These are phyloP conservation scores for Cutaneotrichosporon dermatis DNA, from an alignment of 1,284 basidiomycete species.

Conservation along the genomic window DNA sequence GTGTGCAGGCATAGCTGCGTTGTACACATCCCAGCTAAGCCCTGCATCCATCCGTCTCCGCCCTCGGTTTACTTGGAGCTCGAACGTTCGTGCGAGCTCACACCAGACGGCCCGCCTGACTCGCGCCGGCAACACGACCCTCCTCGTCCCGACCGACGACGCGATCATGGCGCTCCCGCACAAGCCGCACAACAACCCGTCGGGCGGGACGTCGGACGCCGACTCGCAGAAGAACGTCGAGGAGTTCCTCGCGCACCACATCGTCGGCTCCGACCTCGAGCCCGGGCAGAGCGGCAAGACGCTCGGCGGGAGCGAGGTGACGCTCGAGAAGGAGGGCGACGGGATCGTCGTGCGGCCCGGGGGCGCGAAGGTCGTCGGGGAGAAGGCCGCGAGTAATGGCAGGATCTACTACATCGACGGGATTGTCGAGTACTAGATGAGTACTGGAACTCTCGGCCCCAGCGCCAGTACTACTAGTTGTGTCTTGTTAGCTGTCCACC, in stretches of 20 bases:
- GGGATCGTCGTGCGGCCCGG: constrained; percentile 37
- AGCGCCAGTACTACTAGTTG: no score
- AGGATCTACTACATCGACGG: constrained; percentile 40
- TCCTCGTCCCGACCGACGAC: constrained; percentile 44
- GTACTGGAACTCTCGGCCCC: no score
- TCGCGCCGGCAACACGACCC: constrained; percentile 29
- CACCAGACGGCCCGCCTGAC: constrained; percentile 23
- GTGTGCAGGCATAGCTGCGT: no score
- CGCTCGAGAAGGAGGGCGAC: constrained; percentile 26
- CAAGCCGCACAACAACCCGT: constrained; percentile 40
- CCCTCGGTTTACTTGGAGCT: no score
- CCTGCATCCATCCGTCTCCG: no score
- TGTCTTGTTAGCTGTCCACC: background rate
- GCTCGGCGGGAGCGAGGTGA: constrained; percentile 26
- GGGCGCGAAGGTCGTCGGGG: constrained; percentile 34
- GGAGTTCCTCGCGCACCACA: constrained; percentile 40
- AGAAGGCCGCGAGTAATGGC: constrained; percentile 43
- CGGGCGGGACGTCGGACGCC: constrained; percentile 20
- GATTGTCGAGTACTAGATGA: constrained; percentile 23
- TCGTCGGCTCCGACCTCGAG: constrained; percentile 29
- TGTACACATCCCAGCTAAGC: no score
- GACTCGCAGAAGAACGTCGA: constrained; percentile 30
- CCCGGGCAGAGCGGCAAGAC: constrained; percentile 20
- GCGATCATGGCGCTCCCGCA: constrained; percentile 38
- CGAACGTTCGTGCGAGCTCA: no score